Percentiles rank a stretch among this genome's conserved stretches.
Evolutionary conservation across 2,329 filamentous ascomycete species (phyloP).

Genomic region (Tympanopsis confertula): DNA sequence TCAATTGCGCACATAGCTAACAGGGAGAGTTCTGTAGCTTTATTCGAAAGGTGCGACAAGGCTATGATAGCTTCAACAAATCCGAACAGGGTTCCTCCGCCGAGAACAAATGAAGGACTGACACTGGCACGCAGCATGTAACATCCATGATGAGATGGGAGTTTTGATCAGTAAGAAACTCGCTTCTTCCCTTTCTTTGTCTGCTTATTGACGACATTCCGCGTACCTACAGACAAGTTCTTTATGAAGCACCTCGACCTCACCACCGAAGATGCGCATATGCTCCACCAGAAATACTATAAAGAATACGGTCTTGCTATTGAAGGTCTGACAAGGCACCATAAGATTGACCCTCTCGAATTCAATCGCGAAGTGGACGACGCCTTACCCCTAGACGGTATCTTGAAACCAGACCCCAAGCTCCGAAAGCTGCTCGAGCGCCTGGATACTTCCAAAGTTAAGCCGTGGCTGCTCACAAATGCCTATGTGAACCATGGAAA

Average conservation of each 20-base stretch:
- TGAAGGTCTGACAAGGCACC: conserved; percentile 83
- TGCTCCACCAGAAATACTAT: conserved; percentile 86
- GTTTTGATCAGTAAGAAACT: conserved; percentile 54
- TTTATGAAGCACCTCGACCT: conserved; percentile 62
- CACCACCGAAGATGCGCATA: conserved; percentile 64
- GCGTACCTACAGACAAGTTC: conserved; percentile 33
- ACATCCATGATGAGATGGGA: conserved; percentile 82
- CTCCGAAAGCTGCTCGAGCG: conserved; percentile 68
- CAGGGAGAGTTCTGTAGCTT: too few relatives aligned
- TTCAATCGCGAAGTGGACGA: conserved; percentile 95
- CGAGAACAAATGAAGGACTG: conserved; percentile 5
- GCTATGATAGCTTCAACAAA: too few relatives aligned
- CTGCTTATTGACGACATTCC: neutral
- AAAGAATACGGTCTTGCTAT: conserved; percentile 94
- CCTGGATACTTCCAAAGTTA: conserved; percentile 74
- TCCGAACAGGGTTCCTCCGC: too few relatives aligned
- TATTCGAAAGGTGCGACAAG: neutral
- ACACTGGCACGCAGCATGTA: conserved; percentile 38
- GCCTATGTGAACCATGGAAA: conserved; percentile 83
- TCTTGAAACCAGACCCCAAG: conserved; percentile 69
- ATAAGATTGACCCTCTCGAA: conserved; percentile 87
- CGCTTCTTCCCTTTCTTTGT: neutral
- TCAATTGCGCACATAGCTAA: too few relatives aligned
- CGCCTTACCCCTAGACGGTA: conserved; percentile 72
- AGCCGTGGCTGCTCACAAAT: conserved; percentile 90